phyloP scores from a whole-genome alignment of 306 rosid species.

The Dryas alaskensis region DNA sequence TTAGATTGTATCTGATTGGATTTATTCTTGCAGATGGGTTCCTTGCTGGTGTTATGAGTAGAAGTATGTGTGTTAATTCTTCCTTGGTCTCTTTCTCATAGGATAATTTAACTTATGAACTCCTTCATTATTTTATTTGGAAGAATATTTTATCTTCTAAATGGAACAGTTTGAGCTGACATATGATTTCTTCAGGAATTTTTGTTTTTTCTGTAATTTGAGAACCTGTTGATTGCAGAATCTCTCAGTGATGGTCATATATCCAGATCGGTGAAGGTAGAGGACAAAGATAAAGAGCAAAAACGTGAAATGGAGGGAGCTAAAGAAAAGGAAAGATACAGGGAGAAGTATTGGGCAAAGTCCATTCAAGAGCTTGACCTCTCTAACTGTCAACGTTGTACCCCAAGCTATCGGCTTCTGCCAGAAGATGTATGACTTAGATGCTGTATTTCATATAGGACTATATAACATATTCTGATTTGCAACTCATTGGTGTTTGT shows the following conservation, averaged over 20 bases:
- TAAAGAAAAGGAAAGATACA: conserved; percentile 81
- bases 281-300: conserved; percentile 72
- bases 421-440: conserved; percentile 66
- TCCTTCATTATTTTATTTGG: not conserved
- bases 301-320: conserved; percentile 70
- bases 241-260: conserved; percentile 58
- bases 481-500: conserved; percentile 28
- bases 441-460: conserved; percentile 20
- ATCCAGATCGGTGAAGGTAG: conserved; percentile 67
- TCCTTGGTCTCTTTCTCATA: conserved; percentile 13
- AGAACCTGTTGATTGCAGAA: conserved; percentile 59
- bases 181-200: not conserved
- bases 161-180: conserved; percentile 15
- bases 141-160: conserved; percentile 17
- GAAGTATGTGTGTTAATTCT: conserved; percentile 56
- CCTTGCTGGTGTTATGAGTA: conserved; percentile 87
- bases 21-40: conserved; percentile 84
- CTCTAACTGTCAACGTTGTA: conserved; percentile 76
- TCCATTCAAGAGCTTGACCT: conserved; percentile 98
- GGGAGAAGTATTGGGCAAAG: conserved; percentile 78
- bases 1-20: conserved; percentile 33
- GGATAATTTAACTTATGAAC: not conserved
- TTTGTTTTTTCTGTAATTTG: conserved; percentile 6
- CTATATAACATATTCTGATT: conserved; percentile 11
- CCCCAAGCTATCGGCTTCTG: conserved; percentile 93